Percentiles rank a stretch among this genome's conserved stretches.
Conservation (phyloP, 306 rosid genomes). For the Clitoria ternatea region DNA sequence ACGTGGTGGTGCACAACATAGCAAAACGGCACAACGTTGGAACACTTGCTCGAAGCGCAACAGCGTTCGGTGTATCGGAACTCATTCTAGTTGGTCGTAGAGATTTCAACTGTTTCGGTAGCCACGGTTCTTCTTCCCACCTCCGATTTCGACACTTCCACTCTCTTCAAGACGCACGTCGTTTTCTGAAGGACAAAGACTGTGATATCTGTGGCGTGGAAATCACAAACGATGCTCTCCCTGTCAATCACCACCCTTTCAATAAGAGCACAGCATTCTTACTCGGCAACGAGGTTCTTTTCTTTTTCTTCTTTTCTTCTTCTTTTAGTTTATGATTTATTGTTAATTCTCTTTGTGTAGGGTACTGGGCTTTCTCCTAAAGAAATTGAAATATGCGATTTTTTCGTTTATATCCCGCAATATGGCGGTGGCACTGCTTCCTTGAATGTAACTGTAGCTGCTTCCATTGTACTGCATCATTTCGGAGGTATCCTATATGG, state of each 20-base stretch:
- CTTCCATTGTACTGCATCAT: conserved; percentile 88
- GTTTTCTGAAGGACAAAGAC: conserved; percentile 67
- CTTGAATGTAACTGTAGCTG: conserved; percentile 88
- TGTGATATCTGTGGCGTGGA: conserved; percentile 94
- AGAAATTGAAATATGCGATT: conserved; percentile 84
- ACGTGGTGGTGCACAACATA: conserved; percentile 86
- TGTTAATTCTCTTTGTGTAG: conserved; percentile 24
- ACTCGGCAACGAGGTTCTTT: conserved; percentile 76
- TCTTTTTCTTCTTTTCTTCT: background rate
- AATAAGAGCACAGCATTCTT: conserved; percentile 77
- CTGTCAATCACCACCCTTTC: conserved; percentile 84
- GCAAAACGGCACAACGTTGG: conserved; percentile 90
- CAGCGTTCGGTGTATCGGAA: conserved; percentile 87
- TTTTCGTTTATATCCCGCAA: conserved; percentile 90
- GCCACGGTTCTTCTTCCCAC: conserved; percentile 88
- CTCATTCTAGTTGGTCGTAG: conserved; percentile 80
- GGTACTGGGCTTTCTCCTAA: conserved; percentile 87
- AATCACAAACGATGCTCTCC: conserved; percentile 66
- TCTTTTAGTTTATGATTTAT: background rate
- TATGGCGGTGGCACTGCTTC: conserved; percentile 93
- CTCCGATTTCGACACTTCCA: conserved; percentile 85
- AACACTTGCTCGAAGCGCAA: conserved; percentile 87
- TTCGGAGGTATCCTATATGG: conserved; percentile 93
- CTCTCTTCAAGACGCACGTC: conserved; percentile 71
- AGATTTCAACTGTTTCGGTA: conserved; percentile 85